Evolutionary conservation across 2,329 filamentous ascomycete genomes (phyloP).

Genomic region (Fonsecaea multimorphosa): DNA sequence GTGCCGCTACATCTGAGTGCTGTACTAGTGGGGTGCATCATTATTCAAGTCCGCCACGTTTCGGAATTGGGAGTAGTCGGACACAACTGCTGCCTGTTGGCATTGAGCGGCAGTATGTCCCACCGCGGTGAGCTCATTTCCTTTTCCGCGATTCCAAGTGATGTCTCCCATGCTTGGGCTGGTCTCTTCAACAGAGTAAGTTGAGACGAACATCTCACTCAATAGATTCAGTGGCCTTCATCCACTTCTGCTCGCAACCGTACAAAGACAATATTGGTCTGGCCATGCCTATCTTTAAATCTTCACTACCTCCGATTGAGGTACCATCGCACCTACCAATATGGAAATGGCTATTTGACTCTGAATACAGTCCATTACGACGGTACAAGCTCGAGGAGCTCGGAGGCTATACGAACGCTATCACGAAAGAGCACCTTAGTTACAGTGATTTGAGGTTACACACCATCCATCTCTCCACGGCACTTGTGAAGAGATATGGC

Average conservation of each 20-base stretch:
- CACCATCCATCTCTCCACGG: slow-evolving; percentile 65
- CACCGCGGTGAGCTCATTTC: too few species aligned
- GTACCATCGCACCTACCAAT: slow-evolving; percentile 62
- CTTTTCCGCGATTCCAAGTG: too few species aligned
- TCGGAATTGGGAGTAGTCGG: too few species aligned
- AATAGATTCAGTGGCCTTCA: too few species aligned
- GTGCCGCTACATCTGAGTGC: too few species aligned
- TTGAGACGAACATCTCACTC: too few species aligned
- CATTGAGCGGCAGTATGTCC: too few species aligned
- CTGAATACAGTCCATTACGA: slow-evolving; percentile 57
- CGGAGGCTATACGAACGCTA: slow-evolving; percentile 63
- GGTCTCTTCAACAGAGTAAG: too few species aligned
- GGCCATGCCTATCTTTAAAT: slow-evolving; percentile 38
- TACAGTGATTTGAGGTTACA: slow-evolving; percentile 64
- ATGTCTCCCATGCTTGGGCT: too few species aligned
- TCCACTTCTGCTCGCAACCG: background rate
- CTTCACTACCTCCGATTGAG: slow-evolving; percentile 34
- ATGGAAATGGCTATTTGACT: slow-evolving; percentile 69
- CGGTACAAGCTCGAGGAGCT: slow-evolving; percentile 50
- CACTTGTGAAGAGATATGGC: slow-evolving; percentile 62
- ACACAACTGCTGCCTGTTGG: too few species aligned
- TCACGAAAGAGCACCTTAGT: slow-evolving; percentile 62
- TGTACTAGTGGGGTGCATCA: too few species aligned
- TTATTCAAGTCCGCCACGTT: too few species aligned
- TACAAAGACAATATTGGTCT: background rate